These are phyloP conservation scores for Daedaleopsis nitida DNA, from an alignment of 768 basidiomycete genomes.

Conservation along the genomic window DNA sequence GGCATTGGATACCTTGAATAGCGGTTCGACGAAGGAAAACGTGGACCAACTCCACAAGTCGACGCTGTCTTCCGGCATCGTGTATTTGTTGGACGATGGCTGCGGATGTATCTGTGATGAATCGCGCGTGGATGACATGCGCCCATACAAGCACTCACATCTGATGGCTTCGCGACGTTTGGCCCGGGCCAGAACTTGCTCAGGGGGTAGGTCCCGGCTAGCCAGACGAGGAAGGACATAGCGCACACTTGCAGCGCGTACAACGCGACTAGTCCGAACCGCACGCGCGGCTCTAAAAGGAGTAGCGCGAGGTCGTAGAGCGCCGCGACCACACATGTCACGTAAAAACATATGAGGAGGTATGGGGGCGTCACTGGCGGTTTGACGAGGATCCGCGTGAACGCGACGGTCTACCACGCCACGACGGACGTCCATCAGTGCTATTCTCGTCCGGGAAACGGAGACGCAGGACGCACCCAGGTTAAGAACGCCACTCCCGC, in stretches of 20 bases:
- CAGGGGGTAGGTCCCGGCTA: conserved; percentile 61
- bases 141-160: conserved; percentile 39
- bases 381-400: conserved; percentile 39
- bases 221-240: conserved; percentile 44
- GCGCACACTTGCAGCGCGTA: conserved; percentile 36
- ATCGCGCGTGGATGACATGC: not conserved
- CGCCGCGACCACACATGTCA: conserved; percentile 38
- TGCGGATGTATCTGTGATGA: conserved; percentile 25
- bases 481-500: conserved; percentile 40
- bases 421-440: not conserved
- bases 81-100: conserved; percentile 49
- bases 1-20: conserved; percentile 52
- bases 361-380: conserved; percentile 57
- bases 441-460: not conserved
- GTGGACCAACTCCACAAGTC: conserved; percentile 66
- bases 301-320: conserved; percentile 40
- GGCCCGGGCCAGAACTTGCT: conserved; percentile 43
- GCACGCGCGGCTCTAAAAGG: conserved; percentile 16
- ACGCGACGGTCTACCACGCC: conserved; percentile 44
- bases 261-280: conserved; percentile 22
- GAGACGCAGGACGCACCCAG: conserved; percentile 47
- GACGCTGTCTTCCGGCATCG: conserved; percentile 67
- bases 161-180: conserved; percentile 50
- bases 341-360: conserved; percentile 45
- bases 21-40: conserved; percentile 66